These are phyloP conservation scores for Alternaria infectoria DNA, from an alignment of 2,329 filamentous ascomycete species.

Conservation along the genomic window DNA sequence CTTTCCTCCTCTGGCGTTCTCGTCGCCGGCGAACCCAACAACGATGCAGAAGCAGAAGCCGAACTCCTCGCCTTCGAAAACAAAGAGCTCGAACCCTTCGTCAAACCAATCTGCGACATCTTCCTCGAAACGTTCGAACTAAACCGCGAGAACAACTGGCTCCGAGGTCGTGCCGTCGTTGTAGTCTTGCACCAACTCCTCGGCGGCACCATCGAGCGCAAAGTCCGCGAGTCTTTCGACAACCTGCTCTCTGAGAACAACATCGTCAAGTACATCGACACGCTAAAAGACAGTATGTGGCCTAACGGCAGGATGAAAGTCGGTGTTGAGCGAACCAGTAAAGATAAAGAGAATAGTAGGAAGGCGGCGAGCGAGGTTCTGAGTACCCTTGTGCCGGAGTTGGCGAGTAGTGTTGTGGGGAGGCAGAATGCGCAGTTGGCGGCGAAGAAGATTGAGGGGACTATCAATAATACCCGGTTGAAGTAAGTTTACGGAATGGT, in stretches of 20 bases:
- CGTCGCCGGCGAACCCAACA: slow-evolving; percentile 54
- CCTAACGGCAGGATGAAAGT: slow-evolving; percentile 67
- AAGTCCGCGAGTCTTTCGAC: slow-evolving; percentile 84
- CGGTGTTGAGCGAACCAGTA: slow-evolving; percentile 63
- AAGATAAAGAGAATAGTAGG: slow-evolving; percentile 79
- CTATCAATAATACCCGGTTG: slow-evolving; percentile 86
- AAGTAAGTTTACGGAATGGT: slow-evolving; percentile 67
- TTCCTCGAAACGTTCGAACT: slow-evolving; percentile 96
- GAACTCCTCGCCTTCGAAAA: slow-evolving; percentile 91
- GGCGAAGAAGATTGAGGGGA: slow-evolving; percentile 85
- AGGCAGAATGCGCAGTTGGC: slow-evolving; percentile 89
- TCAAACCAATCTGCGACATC: slow-evolving; percentile 97
- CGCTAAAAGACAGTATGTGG: slow-evolving; percentile 82
- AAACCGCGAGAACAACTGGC: slow-evolving; percentile 95
- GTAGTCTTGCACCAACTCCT: slow-evolving; percentile 95
- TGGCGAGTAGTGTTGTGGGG: slow-evolving; percentile 92
- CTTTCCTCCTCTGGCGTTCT: slow-evolving; percentile 37
- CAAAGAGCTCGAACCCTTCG: slow-evolving; percentile 84
- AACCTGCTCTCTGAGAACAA: slow-evolving; percentile 77
- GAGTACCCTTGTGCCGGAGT: slow-evolving; percentile 85
- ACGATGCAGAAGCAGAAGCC: slow-evolving; percentile 81
- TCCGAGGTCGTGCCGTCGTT: slow-evolving; percentile 91
- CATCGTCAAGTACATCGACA: slow-evolving; percentile 74
- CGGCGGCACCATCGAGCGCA: slow-evolving; percentile 93
- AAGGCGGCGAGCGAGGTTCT: slow-evolving; percentile 90